Percentiles rank a stretch among this genome's conserved stretches.
Evolutionary conservation across 768 basidiomycete species (phyloP).

Genomic region (Mycena belliarum): DNA sequence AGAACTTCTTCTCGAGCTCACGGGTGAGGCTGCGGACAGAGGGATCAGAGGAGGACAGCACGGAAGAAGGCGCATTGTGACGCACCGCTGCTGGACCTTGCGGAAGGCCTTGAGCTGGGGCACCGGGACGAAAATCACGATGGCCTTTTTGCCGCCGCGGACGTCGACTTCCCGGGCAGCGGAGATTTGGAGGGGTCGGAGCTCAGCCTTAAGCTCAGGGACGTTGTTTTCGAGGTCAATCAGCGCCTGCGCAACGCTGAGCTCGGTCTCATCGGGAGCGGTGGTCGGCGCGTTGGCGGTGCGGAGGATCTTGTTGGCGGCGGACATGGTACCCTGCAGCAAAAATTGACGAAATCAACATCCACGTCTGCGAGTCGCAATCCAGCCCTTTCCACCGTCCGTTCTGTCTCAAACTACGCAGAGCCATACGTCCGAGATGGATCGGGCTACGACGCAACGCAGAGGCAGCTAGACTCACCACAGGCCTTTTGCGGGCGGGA

Average conservation of each 20-base stretch:
- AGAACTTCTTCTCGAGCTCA: constrained; percentile 99
- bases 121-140: constrained; percentile 96
- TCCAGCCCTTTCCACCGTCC: constrained; percentile 3
- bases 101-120: constrained; percentile 98
- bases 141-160: constrained; percentile 98
- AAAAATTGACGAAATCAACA: constrained; percentile 9
- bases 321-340: constrained; percentile 57
- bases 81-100: constrained; percentile 94
- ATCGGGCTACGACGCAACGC: neutral
- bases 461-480: constrained; percentile 1
- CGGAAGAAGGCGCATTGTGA: neutral
- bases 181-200: constrained; percentile 94
- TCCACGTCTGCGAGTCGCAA: neutral
- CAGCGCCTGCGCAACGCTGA: constrained; percentile 89
- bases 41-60: neutral
- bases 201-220: constrained; percentile 96
- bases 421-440: neutral
- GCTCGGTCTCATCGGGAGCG: constrained; percentile 89
- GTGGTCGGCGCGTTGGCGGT: constrained; percentile 94
- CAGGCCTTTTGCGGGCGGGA: constrained; percentile 1
- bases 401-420: neutral
- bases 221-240: constrained; percentile 98
- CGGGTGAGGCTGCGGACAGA: constrained; percentile 85
- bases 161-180: constrained; percentile 99
- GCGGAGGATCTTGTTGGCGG: constrained; percentile 87